phyloP scores from a whole-genome alignment of 2,329 filamentous ascomycete species.

The Claviceps sp. region DNA sequence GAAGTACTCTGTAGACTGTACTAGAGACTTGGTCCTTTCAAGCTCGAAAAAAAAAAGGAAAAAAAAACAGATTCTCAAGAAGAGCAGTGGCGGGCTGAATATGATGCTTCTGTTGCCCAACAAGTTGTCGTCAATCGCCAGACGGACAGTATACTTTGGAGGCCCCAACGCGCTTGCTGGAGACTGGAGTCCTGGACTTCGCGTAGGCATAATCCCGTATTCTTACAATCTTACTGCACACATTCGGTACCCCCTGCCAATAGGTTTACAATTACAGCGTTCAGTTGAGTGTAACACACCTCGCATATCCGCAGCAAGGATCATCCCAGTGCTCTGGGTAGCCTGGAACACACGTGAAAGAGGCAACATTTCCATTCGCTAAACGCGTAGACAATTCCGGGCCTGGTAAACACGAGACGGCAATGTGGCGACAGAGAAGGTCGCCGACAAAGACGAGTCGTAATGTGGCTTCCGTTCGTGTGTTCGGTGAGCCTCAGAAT shows the following conservation, averaged over 20 bases:
- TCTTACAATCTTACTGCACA: not conserved
- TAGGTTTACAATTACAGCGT: not conserved
- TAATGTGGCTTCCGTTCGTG: not conserved
- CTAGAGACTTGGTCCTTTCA: not conserved
- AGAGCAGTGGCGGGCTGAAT: not conserved
- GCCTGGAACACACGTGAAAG: not conserved
- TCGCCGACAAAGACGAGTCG: not conserved
- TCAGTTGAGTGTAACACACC: slow-evolving; percentile 1
- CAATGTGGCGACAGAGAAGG: not conserved
- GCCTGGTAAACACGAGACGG: not conserved
- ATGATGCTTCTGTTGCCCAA: not conserved
- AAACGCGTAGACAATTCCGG: not conserved
- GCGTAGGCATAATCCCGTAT: not conserved
- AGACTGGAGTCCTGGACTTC: no score
- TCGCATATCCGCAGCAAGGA: not conserved
- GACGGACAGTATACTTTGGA: not conserved
- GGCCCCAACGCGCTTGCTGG: not conserved
- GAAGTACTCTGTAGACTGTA: not conserved
- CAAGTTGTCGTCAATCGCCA: not conserved
- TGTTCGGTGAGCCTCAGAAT: not conserved
- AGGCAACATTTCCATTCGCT: not conserved
- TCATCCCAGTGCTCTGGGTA: slow-evolving; percentile 2
- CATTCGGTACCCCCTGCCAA: not conserved
- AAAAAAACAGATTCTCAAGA: not conserved
- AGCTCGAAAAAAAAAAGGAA: not conserved